These are phyloP conservation scores for Astrothelium subdiscretum DNA, from an alignment of 495 filamentous ascomycete genomes.

Conservation along the genomic window DNA sequence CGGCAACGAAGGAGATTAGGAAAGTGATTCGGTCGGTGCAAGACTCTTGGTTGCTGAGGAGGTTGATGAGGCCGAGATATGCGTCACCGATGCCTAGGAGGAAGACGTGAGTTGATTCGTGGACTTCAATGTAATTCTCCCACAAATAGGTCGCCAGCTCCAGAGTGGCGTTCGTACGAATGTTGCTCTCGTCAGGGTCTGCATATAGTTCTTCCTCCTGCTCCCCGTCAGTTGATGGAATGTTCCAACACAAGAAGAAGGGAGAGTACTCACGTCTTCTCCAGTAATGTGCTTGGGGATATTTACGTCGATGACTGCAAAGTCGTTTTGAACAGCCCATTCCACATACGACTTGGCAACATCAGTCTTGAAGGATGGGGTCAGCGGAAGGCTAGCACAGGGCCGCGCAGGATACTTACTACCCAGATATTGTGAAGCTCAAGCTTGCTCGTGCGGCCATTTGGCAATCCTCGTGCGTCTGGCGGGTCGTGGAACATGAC, in stretches of 20 bases:
- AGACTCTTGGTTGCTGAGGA: conserved; percentile 30
- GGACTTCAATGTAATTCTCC: conserved; percentile 89
- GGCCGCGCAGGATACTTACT: conserved; percentile 42
- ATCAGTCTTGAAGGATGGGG: conserved; percentile 53
- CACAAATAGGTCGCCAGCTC: conserved; percentile 80
- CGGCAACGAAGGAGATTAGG: conserved; percentile 26
- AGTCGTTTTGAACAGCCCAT: conserved; percentile 64
- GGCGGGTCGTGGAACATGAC: conserved; percentile 66
- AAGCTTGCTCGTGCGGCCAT: conserved; percentile 55
- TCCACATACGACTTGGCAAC: conserved; percentile 62
- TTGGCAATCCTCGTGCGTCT: conserved; percentile 54
- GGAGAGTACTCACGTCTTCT: conserved; percentile 32
- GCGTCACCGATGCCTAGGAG: conserved; percentile 67
- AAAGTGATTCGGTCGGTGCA: conserved; percentile 17
- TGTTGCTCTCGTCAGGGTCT: conserved; percentile 29
- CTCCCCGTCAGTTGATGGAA: neutral
- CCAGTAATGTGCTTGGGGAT: conserved; percentile 61
- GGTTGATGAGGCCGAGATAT: conserved; percentile 32
- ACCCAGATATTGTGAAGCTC: conserved; percentile 77
- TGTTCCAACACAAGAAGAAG: neutral
- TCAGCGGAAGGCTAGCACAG: conserved; percentile 34
- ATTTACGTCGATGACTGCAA: conserved; percentile 80
- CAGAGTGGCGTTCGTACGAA: conserved; percentile 43
- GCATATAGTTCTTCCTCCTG: conserved; percentile 18
- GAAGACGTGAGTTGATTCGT: conserved; percentile 58